These are phyloP conservation scores for Leishmania braziliensis DNA, from an alignment of 208 protist species.

Conservation along the genomic window DNA sequence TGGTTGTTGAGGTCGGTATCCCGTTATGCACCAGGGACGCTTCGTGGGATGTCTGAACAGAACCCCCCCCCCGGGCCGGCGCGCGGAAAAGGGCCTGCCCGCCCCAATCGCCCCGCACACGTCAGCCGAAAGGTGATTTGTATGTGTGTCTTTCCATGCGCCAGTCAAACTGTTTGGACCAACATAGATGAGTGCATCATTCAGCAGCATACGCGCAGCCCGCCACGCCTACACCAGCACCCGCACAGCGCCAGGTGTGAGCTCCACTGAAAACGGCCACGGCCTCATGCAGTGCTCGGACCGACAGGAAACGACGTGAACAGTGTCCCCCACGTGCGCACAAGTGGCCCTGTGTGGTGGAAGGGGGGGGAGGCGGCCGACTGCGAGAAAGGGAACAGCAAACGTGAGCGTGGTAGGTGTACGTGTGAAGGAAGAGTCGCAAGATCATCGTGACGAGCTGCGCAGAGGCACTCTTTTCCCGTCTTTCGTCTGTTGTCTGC, in stretches of 20 bases:
- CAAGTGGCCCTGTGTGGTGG: too few relatives aligned
- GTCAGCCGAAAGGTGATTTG: conserved; percentile 34
- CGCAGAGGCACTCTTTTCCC: too few relatives aligned
- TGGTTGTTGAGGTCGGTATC: conserved; percentile 70
- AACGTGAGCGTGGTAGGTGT: too few relatives aligned
- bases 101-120: background rate
- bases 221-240: background rate
- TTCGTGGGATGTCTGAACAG: conserved; percentile 39
- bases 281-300: conserved; percentile 17
- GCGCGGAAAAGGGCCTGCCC: too few relatives aligned
- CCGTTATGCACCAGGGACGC: conserved; percentile 51
- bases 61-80: too few relatives aligned
- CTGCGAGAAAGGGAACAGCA: too few relatives aligned
- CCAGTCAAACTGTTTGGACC: conserved; percentile 35
- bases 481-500: too few relatives aligned
- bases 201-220: conserved; percentile 9
- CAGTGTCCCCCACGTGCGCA: conserved; percentile 13
- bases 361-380: too few relatives aligned
- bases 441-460: too few relatives aligned
- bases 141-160: conserved; percentile 28
- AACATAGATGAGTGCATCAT: conserved; percentile 33
- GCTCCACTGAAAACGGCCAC: conserved; percentile 2
- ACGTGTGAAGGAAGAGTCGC: too few relatives aligned
- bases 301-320: conserved; percentile 24
- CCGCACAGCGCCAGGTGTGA: conserved; percentile 6